These are phyloP conservation scores for Endocarpon pusillum DNA, from an alignment of 495 filamentous ascomycete species.

Conservation along the genomic window DNA sequence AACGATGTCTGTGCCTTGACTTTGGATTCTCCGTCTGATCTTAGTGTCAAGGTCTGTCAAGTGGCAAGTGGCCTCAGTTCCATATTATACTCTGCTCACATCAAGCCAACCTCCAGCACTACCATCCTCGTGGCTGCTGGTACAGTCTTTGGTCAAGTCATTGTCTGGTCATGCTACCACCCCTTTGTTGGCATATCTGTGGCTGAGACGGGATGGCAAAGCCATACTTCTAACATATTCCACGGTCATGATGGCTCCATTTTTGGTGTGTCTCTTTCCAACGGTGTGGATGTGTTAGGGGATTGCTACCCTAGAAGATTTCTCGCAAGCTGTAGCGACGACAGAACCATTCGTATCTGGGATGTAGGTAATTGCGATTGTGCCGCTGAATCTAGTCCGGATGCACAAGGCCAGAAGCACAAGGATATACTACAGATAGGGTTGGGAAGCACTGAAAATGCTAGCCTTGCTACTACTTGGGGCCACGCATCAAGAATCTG, in stretches of 20 bases:
- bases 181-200: constrained; percentile 2
- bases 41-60: constrained; percentile 12
- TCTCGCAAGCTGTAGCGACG: constrained; percentile 86
- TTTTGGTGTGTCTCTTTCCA: constrained; percentile 70
- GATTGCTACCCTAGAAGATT: constrained; percentile 30
- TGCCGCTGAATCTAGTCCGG: constrained; percentile 10
- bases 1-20: constrained; percentile 46
- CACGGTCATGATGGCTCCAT: constrained; percentile 87
- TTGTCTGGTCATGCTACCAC: constrained; percentile 64
- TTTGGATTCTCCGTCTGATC: constrained; percentile 8
- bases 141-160: constrained; percentile 83
- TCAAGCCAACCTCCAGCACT: constrained; percentile 37
- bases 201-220: not conserved
- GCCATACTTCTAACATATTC: constrained; percentile 49
- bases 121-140: constrained; percentile 64
- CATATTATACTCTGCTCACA: constrained; percentile 73
- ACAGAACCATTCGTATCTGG: constrained; percentile 82
- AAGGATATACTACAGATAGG: constrained; percentile 30
- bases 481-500: constrained; percentile 84
- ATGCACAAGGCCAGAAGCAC: not conserved
- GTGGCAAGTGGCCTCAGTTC: constrained; percentile 58
- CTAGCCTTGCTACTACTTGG: constrained; percentile 46
- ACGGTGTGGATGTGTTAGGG: constrained; percentile 25
- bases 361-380: constrained; percentile 42
- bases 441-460: constrained; percentile 15